Evolutionary conservation across 164 flowering plant species (phyloP), one percentile per base, ranked within the genome.

Genomic region (Protea cynaroides): DNA sequence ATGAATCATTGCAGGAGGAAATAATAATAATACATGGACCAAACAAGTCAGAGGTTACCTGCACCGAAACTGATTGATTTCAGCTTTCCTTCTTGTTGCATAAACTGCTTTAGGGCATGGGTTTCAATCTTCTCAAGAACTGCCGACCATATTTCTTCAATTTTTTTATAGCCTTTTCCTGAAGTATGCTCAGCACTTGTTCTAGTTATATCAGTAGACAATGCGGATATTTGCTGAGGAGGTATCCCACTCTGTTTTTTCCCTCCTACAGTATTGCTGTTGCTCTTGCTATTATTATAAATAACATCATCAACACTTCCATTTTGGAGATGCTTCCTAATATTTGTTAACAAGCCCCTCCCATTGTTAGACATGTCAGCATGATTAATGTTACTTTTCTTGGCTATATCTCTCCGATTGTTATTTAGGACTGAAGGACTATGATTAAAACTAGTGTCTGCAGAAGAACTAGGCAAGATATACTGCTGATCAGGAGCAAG

Each of bases 401-500:
- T 66, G 2, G 68, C 43, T 21, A 61, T n/a, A 49, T 70, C 83
- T 75, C 83, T 82, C 61, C 77, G 69, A 63, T 66, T 67, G 8
- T 71, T 65, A 63, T 72, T 81, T 34, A 56, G 68, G 22, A 57
- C 65, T 62, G 78, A 61, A 9, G 97, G 92, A 69, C 88, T 87
- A 40, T 79, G 94, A 67, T 76, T 79, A 63, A 78, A 80, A 69
- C 90, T 92, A 56, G 82, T 75, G 4, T 87, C 92, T 1, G 88
- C 81, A 62, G 97, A 87, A 56, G 94, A 88, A 71, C 71, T 75
- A n/a, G 97, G 96, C 59, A 90, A 75, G 76, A 82, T 69, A 71
- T 90, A 90, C 74, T 88, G 91, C 75, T 81, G 92, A 73, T 95
- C 98, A 54, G 99, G 99, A 72, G 97, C 99, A 72, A 95, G 94